Evolutionary conservation across 2,329 filamentous ascomycete species (phyloP).

Genomic region (Monosporascus sp.): DNA sequence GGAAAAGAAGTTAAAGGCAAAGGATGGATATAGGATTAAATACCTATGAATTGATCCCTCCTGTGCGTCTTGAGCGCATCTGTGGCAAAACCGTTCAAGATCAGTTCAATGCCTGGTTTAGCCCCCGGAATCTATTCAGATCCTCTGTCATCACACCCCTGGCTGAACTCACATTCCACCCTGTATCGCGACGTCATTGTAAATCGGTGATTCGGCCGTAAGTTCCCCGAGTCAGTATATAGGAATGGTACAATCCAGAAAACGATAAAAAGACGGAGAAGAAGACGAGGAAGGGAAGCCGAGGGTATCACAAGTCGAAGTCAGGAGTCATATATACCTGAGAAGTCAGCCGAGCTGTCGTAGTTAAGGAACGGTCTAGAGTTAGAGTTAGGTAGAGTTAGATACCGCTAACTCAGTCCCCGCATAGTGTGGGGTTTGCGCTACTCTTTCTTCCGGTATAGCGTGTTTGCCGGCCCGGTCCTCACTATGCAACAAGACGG

Average conservation of each 20-base stretch:
- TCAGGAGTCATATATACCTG: neutral
- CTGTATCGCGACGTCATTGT: constrained; percentile 60
- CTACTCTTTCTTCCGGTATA: too few species aligned
- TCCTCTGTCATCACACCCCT: neutral
- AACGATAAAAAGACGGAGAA: neutral
- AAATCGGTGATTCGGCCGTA: neutral
- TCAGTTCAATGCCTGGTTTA: neutral
- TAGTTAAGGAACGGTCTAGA: neutral
- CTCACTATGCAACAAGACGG: too few species aligned
- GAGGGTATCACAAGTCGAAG: neutral
- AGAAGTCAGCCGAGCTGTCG: too few species aligned
- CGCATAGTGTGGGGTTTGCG: too few species aligned
- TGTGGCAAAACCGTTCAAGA: constrained; percentile 23
- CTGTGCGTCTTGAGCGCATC: constrained; percentile 75
- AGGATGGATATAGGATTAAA: constrained; percentile 3
- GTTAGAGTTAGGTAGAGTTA: neutral
- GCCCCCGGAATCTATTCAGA: neutral
- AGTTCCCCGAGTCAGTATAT: neutral
- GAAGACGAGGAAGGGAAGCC: neutral
- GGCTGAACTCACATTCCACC: constrained; percentile 61
- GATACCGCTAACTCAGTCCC: too few species aligned
- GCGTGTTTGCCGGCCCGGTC: too few species aligned
- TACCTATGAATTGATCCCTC: constrained; percentile 81
- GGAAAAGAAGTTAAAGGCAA: neutral
- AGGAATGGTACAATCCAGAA: neutral